A percentile compares a stretch with the other conserved stretches of the same genome.
phyloP scores from a whole-genome alignment of 352 stramenopile genomes.

The Phytophthora pinifolia region DNA sequence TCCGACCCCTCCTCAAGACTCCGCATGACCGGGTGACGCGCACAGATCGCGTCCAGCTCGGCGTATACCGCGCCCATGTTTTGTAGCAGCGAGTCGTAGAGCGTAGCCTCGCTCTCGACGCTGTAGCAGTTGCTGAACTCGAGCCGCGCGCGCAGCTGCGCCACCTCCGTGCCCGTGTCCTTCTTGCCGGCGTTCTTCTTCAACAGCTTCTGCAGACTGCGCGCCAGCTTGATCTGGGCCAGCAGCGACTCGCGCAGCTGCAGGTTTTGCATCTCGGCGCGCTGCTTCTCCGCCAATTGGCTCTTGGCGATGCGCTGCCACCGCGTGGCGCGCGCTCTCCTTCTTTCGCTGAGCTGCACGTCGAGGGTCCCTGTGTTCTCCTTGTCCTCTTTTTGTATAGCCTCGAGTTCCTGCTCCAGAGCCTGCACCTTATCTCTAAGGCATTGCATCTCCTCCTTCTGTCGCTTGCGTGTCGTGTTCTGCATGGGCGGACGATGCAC shows the following conservation, averaged over 20 bases:
- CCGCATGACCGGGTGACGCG: conserved; percentile 27
- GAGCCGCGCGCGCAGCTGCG: conserved; percentile 19
- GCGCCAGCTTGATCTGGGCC: conserved; percentile 47
- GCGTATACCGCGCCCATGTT: conserved; percentile 34
- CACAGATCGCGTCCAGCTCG: conserved; percentile 33
- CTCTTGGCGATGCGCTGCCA: conserved; percentile 42
- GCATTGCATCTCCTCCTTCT: conserved; percentile 59
- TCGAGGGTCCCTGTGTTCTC: conserved; percentile 5
- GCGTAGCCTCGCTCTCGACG: conserved; percentile 16
- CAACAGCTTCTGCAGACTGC: conserved; percentile 49
- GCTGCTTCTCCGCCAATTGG: conserved; percentile 36
- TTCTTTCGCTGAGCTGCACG: neutral
- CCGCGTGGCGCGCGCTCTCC: conserved; percentile 7
- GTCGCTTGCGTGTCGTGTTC: conserved; percentile 53
- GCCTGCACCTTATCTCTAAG: conserved; percentile 44
- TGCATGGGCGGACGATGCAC: conserved; percentile 31
- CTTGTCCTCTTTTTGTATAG: conserved; percentile 4
- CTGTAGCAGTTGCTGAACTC: conserved; percentile 20
- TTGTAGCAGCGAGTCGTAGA: conserved; percentile 29
- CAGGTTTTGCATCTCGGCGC: conserved; percentile 39
- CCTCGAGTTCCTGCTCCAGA: conserved; percentile 40
- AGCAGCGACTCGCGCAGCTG: conserved; percentile 28
- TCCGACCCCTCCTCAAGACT: conserved; percentile 32
- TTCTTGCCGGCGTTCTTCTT: conserved; percentile 27
- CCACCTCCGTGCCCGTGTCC: conserved; percentile 14